Percentiles rank a stretch among this genome's conserved stretches.
These are phyloP conservation scores for Fraxinus velutina DNA, from an alignment of 305 asterid genomes.

Conservation along the genomic window DNA sequence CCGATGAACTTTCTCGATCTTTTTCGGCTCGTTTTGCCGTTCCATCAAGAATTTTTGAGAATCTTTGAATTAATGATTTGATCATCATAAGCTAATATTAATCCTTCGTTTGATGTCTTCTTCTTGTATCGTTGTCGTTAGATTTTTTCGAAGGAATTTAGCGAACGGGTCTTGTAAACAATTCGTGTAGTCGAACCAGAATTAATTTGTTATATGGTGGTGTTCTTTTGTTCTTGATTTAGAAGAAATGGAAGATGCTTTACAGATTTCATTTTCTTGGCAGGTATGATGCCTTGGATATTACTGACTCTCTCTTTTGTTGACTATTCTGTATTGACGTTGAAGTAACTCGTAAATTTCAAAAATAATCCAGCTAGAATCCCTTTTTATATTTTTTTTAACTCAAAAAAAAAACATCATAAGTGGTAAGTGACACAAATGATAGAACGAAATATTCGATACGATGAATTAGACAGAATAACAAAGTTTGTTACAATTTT, in stretches of 20 bases:
- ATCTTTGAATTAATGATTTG: slow-evolving; percentile 31
- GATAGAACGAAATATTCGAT: background rate
- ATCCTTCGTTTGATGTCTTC: background rate
- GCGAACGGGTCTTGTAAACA: background rate
- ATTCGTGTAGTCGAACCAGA: background rate
- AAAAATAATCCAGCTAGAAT: background rate
- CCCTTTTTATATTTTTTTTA: background rate
- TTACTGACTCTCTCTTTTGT: background rate
- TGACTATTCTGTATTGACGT: background rate
- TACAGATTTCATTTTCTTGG: background rate
- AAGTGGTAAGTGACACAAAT: background rate
- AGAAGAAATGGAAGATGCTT: slow-evolving; percentile 39
- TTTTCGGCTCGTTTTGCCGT: slow-evolving; percentile 79
- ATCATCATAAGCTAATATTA: background rate
- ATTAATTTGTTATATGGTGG: background rate
- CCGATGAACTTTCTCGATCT: slow-evolving; percentile 49
- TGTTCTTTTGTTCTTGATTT: slow-evolving; percentile 21
- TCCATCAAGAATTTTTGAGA: slow-evolving; percentile 51
- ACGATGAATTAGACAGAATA: no score
- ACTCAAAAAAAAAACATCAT: background rate
- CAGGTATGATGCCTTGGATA: background rate
- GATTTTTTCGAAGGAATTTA: background rate
- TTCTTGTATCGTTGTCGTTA: background rate
- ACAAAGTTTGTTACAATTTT: no score
- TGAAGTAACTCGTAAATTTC: slow-evolving; percentile 9